These are phyloP conservation scores for Cladosporium cucumerinum DNA, from an alignment of 2,329 filamentous ascomycete species.

Conservation along the genomic window DNA sequence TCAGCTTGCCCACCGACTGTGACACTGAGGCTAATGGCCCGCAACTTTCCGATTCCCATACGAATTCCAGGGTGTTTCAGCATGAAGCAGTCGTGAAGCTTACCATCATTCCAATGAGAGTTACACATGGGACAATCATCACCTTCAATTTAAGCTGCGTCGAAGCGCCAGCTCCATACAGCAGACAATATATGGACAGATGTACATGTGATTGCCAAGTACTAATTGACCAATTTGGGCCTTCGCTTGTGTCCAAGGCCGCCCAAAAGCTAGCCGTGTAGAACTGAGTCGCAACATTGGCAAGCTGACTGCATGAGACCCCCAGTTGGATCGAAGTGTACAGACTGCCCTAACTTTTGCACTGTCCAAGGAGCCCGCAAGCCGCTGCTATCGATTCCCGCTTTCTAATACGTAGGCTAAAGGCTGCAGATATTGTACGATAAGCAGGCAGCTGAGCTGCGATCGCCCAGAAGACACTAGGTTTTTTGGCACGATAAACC, in stretches of 20 bases:
- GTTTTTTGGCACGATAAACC: neutral
- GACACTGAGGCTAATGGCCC: too few species aligned
- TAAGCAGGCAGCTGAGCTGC: neutral
- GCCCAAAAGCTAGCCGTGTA: neutral
- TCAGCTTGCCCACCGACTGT: too few species aligned
- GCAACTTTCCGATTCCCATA: too few species aligned
- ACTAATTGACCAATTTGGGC: neutral
- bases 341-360: neutral
- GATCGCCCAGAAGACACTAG: neutral
- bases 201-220: neutral
- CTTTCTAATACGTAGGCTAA: neutral
- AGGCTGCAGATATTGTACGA: neutral
- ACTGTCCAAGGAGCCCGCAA: neutral
- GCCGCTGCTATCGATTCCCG: neutral
- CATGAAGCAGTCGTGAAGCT: too few species aligned
- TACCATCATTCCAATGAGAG: too few species aligned
- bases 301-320: neutral
- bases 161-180: neutral
- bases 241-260: neutral
- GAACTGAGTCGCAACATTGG: neutral
- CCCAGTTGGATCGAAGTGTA: neutral
- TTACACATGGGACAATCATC: too few species aligned
- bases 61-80: too few species aligned
- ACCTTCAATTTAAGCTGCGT: neutral
- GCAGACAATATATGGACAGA: neutral